Evolutionary conservation across 2,329 filamentous ascomycete species (phyloP), one percentile per base, ranked within the genome.

Genomic region (Neofusicoccum cordaticola): DNA sequence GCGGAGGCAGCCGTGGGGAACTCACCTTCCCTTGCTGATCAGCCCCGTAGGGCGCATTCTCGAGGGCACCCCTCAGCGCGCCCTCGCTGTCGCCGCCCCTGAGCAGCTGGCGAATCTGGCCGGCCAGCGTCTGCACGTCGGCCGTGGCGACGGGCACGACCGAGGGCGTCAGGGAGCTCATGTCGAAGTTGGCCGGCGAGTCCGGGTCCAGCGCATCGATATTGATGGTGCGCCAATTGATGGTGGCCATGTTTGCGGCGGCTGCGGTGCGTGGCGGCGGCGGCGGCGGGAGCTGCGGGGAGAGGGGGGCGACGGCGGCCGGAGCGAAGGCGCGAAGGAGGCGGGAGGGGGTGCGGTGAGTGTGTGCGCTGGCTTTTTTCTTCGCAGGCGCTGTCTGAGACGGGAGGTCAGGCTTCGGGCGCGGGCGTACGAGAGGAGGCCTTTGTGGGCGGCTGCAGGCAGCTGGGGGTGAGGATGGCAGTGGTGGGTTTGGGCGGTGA

Each of bases 201-300:
- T 98, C 93, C 66, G 93, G 92, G 78, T 95, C 91, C 72, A 96
- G 86, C 71, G 90, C 89, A 77, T 97, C 93, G 78, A 97, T 90
- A 85, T 97, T 92, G 84, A 97, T 95, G 70, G 92, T 97, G 78
- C 93, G 91, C 82, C 86, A 89, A 77, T 89, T 88, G 79, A 86
- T 77, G 63, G 76, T 72, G 47, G 81, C 78, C 81, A 82, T 82
- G 66, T 66, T 70, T 65, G 64, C 35, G 19, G 60, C n/a, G 39
- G 12, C n/a, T 31, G 27, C 17, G 35, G 39, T 60, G 56, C 41
- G 56, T 47, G 37, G 35, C 22, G 47, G 61, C 13, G 47, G 35
- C 7, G 22, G 17, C 15, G 48, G 27, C 19, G 47, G 45, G 9
- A 34, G 45, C 19, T 45, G 48, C 31, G 19, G 47, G 61, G 61